Base-by-base conservation (phyloP, 2,329 filamentous ascomycete species). In the Aureobasidium melanogenum region DNA sequence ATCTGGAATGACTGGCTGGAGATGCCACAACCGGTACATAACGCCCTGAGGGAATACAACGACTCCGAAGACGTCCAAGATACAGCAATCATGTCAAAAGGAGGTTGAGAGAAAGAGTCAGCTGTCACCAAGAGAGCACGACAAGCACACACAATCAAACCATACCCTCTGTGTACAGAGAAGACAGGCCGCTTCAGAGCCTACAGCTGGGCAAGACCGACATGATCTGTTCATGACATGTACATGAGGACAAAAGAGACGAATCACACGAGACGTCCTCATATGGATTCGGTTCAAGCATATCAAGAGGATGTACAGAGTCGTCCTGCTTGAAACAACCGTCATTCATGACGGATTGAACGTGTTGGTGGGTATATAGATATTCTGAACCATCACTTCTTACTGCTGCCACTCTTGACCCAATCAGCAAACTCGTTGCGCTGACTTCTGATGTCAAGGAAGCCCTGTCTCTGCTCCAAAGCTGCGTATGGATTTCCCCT, bases 381-480 rank as follows among this genome's bases (percentile, higher is more conserved):
- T 28, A 57, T 36, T 26, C 2, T 4, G 15, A 28, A 9, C 22
- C 55, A 48, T 58, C 54, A 48, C 32, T 48, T 60, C 41, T 54
- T 61, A 39, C 39, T 56, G 41, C 28, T 50, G 22, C 75, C 71
- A 10, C 76, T 73, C 57, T 77, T 75, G 26, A 85, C 82, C 90
- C 89, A 95, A 64, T 86, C 81, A 17, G 84, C 82, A 78, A 96
- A 96, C 63, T 92, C 88, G 70, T 81, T 85, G 70, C 88, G 83
- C 76, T 91, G 81, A 24, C 75, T 76, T 73, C 91, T 86, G 65
- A 97, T 89, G 76, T 99, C 90, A 76, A 91, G 82, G 69, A 97
- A 99, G 1, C 90, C 87, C 50, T 86, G 84, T 66, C 94, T 80
- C 63, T 89, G 87, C 75, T 97, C 93, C 63, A 97, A 74, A 48